Evolutionary conservation across 116 monocot species (phyloP).

Genomic region (Iris pallida): DNA sequence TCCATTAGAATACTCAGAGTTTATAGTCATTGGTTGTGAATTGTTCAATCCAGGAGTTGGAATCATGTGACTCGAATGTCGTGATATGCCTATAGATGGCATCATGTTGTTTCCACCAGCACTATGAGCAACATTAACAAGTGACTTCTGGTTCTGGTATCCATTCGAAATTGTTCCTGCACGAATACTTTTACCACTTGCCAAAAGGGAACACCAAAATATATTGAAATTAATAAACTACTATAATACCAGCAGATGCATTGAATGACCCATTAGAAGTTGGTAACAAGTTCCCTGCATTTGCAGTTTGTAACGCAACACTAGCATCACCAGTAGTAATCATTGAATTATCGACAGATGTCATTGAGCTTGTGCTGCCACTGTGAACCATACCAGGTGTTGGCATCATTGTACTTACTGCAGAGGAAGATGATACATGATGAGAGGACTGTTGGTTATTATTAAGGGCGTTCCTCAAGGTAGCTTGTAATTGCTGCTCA

Average conservation of each 20-base stretch:
- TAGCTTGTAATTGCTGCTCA: constrained; percentile 19
- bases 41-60: constrained; percentile 84
- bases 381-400: constrained; percentile 36
- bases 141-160: constrained; percentile 17
- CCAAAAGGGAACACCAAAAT: background rate
- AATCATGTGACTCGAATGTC: constrained; percentile 72
- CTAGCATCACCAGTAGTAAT: constrained; percentile 5
- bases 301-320: constrained; percentile 10
- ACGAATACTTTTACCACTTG: background rate
- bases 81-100: constrained; percentile 34
- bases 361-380: constrained; percentile 5
- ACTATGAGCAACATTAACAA: constrained; percentile 12
- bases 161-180: constrained; percentile 17
- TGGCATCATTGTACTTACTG: constrained; percentile 37
- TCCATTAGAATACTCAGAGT: constrained; percentile 37
- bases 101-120: constrained; percentile 21
- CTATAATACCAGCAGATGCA: constrained; percentile 8
- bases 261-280: constrained; percentile 11
- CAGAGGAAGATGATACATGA: constrained; percentile 19
- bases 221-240: background rate
- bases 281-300: constrained; percentile 9
- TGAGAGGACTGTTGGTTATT: constrained; percentile 13
- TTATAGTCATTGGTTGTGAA: constrained; percentile 31
- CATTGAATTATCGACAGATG: constrained; percentile 17
- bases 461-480: constrained; percentile 2